These are phyloP conservation scores for Xylaria sp. DNA, from an alignment of 2,329 filamentous ascomycete species.

Conservation along the genomic window DNA sequence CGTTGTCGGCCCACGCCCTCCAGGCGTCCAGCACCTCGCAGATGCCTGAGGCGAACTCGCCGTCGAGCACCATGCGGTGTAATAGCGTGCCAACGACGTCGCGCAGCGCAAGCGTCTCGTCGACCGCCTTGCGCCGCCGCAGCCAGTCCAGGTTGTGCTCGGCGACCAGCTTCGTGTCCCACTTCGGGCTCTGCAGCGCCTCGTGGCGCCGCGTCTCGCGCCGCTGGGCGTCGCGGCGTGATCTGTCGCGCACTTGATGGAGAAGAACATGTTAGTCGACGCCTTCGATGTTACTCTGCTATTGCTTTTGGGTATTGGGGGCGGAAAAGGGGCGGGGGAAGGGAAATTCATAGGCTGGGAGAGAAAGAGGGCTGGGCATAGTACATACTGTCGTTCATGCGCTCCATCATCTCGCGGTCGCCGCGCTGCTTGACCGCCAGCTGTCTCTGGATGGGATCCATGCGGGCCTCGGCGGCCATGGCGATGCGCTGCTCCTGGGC, in stretches of 20 bases:
- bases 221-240: conserved; percentile 54
- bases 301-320: neutral
- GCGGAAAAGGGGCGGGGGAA: neutral
- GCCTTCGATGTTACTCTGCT: neutral
- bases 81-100: conserved; percentile 59
- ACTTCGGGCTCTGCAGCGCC: conserved; percentile 64
- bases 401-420: conserved; percentile 55
- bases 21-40: conserved; percentile 61
- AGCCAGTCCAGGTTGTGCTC: conserved; percentile 59
- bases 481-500: conserved; percentile 55
- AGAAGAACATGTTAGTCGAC: neutral
- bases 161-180: conserved; percentile 60
- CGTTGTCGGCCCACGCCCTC: conserved; percentile 65
- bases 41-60: conserved; percentile 54
- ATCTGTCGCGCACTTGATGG: conserved; percentile 55
- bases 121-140: conserved; percentile 45
- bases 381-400: conserved; percentile 59
- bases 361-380: neutral
- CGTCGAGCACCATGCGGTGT: conserved; percentile 64
- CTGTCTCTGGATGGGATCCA: conserved; percentile 56
- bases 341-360: too few species aligned
- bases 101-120: conserved; percentile 48
- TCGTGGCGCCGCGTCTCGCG: conserved; percentile 59
- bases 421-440: conserved; percentile 55
- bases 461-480: conserved; percentile 55